Evolutionary conservation across 768 basidiomycete genomes (phyloP).

Genomic region (Podaxis carcinomalis): DNA sequence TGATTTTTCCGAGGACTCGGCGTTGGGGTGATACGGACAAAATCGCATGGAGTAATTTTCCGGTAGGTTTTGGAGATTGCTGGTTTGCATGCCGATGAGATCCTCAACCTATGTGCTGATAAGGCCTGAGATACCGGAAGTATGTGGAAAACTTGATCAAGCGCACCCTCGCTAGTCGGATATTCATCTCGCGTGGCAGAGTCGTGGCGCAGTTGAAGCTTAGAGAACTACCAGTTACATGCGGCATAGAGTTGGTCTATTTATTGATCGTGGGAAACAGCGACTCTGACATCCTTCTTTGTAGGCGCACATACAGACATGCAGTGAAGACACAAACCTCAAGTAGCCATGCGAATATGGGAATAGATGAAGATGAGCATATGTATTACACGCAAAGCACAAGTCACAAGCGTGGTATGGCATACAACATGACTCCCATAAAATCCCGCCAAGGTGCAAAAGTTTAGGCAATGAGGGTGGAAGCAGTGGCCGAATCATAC

Average conservation of each 20-base stretch:
- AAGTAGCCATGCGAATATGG: not conserved
- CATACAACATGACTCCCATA: not conserved
- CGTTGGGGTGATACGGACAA: constrained; percentile 37
- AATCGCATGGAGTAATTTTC: constrained; percentile 88
- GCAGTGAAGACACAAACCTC: no score
- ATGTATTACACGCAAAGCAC: not conserved
- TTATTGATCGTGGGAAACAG: not conserved
- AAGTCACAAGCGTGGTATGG: not conserved
- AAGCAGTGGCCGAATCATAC: constrained; percentile 95
- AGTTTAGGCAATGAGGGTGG: constrained; percentile 79
- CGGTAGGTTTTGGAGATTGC: constrained; percentile 89
- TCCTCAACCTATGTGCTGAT: constrained; percentile 66
- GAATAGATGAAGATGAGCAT: not conserved
- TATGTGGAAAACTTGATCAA: constrained; percentile 6
- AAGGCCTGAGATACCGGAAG: constrained; percentile 16
- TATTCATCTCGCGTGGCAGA: constrained; percentile 35
- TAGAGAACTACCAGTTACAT: not conserved
- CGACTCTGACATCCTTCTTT: not conserved
- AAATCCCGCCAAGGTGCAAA: not conserved
- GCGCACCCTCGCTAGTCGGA: constrained; percentile 43
- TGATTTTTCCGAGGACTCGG: not conserved
- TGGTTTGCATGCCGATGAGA: constrained; percentile 88
- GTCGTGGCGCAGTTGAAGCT: not conserved
- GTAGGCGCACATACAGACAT: no score
- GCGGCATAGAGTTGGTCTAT: not conserved